Base-by-base conservation (phyloP, 2,329 filamentous ascomycete species). In the Graphiopsis chlorocephala region DNA sequence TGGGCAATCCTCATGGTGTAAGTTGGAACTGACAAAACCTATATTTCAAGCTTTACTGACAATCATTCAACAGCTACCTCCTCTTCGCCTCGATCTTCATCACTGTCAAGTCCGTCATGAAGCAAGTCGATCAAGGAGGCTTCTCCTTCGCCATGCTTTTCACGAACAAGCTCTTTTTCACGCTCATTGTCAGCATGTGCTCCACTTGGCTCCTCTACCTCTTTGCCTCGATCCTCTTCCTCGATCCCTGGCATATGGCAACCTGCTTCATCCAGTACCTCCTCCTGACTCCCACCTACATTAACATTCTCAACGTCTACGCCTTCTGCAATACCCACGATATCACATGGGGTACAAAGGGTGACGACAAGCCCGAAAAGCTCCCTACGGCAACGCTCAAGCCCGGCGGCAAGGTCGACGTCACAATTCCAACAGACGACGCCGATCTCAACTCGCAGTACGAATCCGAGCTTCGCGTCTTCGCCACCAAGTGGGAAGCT, bases 161-260 rank as follows among this genome's bases (percentile, higher is more conserved):
- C 79, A 89, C 87, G 72, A 96, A 99, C 77, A 84, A 87, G 68
- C 87, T 96, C 65, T 98, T 99, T 81, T 93, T 95, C 78, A 96
- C 92, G 35, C 85, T 99, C 68, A 95, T 99, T 71, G 88, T 99
- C 60, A 97, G 93, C 0, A 86, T 98, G 73, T 86, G 91, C 72
- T 95, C 93, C 12, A 99, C 95, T 0, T 99, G 95, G 76, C 85
- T 96, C 67, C 88, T 99, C 73, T 99, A 93, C 90, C 85, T 98
- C 66, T 80, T 99, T 59, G 90, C 92, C 0, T 97, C 93, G 10
- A 84, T 99, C 69, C 83, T 99, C 70, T 98, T 98, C 88, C 88
- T 98, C 78, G 95, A 99, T 77, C 95, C 95, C 4, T 99, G 95
- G 94, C 95, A 99, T 81, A 98, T 99, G 93, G 85, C 97, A 77